Percentiles rank a stretch among this genome's conserved stretches.
Evolutionary conservation across 768 basidiomycete species (phyloP).

Genomic region (Russula griseocarnosa): DNA sequence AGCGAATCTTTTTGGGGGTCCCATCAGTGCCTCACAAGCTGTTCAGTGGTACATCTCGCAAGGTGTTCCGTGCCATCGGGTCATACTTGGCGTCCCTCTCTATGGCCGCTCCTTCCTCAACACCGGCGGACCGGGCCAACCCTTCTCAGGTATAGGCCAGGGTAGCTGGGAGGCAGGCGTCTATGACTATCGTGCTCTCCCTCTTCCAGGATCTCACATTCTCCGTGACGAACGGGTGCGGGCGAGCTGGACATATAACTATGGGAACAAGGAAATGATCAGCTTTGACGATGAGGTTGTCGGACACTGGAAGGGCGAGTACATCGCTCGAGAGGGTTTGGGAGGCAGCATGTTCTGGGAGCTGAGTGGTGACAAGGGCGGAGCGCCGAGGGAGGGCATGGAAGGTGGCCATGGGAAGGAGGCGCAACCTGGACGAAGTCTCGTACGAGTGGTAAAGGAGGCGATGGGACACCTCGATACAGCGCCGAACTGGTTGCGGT

Average conservation of each 20-base stretch:
- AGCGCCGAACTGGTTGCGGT: slow-evolving; percentile 75
- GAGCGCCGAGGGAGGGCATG: slow-evolving; percentile 57
- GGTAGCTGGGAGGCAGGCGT: slow-evolving; percentile 89
- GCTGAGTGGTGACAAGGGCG: slow-evolving; percentile 80
- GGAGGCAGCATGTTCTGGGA: slow-evolving; percentile 97
- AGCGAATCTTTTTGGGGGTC: slow-evolving; percentile 73
- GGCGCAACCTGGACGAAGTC: slow-evolving; percentile 60
- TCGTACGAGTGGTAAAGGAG: slow-evolving; percentile 67
- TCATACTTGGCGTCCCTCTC: slow-evolving; percentile 87
- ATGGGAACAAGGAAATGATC: slow-evolving; percentile 69
- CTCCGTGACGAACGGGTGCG: slow-evolving; percentile 60
- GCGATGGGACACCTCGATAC: slow-evolving; percentile 27
- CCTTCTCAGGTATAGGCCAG: slow-evolving; percentile 77
- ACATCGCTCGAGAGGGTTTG: slow-evolving; percentile 69
- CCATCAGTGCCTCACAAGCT: slow-evolving; percentile 58
- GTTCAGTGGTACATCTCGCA: slow-evolving; percentile 65
- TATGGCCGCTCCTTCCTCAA: slow-evolving; percentile 91
- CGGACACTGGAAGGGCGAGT: slow-evolving; percentile 70
- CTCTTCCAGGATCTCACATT: slow-evolving; percentile 64
- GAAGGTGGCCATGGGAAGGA: slow-evolving; percentile 74
- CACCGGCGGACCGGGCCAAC: slow-evolving; percentile 73
- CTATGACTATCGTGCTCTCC: slow-evolving; percentile 92
- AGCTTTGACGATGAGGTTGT: slow-evolving; percentile 74
- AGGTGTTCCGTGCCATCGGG: slow-evolving; percentile 73
- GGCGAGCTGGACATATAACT: slow-evolving; percentile 85